Conservation (phyloP, 306 rosid genomes). For the Pachyrhizus erosus region DNA sequence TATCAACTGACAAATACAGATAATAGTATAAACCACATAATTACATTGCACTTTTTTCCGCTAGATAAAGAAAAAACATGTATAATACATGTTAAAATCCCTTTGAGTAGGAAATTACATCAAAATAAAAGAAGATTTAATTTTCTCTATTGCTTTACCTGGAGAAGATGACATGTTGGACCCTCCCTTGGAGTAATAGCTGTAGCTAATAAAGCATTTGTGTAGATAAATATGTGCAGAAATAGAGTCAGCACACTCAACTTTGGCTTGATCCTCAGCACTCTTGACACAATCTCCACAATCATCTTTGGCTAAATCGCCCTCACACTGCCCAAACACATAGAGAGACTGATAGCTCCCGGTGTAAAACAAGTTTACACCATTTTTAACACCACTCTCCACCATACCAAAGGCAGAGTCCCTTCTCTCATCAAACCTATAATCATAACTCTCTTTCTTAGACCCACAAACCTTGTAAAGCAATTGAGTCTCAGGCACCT, state of each 20-base stretch:
- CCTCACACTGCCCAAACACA: slow-evolving; percentile 84
- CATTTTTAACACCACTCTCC: slow-evolving; percentile 59
- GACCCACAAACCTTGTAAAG: slow-evolving; percentile 67
- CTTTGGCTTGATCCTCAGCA: slow-evolving; percentile 58
- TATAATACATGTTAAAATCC: background rate
- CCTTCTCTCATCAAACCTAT: slow-evolving; percentile 65
- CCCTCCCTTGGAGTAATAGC: slow-evolving; percentile 63
- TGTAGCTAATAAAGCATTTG: slow-evolving; percentile 72
- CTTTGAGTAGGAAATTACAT: background rate
- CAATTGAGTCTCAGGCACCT: slow-evolving; percentile 57
- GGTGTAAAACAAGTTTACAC: slow-evolving; percentile 60
- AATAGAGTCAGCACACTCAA: slow-evolving; percentile 60
- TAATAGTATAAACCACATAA: background rate
- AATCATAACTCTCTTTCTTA: slow-evolving; percentile 34
- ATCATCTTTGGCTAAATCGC: slow-evolving; percentile 62
- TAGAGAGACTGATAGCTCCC: slow-evolving; percentile 64
- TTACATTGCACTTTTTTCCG: background rate
- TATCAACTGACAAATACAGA: background rate
- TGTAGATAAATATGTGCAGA: slow-evolving; percentile 73
- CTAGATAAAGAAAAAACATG: background rate
- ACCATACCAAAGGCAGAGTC: slow-evolving; percentile 62
- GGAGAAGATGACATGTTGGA: slow-evolving; percentile 54
- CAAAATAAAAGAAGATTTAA: background rate
- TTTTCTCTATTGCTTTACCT: slow-evolving; percentile 45
- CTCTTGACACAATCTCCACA: slow-evolving; percentile 74